Base-by-base conservation (phyloP, 108 stramenopile species). In the Skeletonema menzelii region DNA sequence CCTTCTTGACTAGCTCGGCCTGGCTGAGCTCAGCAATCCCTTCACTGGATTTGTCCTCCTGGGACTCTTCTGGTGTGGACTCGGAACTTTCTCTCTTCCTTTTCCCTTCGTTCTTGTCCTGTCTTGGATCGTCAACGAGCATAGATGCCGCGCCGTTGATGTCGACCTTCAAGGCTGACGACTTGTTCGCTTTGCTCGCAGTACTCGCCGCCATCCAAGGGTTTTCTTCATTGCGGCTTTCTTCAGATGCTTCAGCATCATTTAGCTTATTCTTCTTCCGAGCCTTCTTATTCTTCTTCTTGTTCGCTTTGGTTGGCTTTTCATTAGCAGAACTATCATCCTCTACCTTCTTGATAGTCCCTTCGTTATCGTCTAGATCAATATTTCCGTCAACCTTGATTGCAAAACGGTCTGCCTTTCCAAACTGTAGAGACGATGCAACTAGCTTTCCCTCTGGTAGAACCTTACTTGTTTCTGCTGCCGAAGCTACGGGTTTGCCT, bases 1-100 rank as follows among this genome's bases (percentile, higher is more conserved):
- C 97, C 32, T 88, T 84, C 10, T 85, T 72, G 1, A 99, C 95
- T 22, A 99, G 79, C 73, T 98, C 95, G 55, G 88, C 95, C 77
- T 99, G 97, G 17, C 79, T 83, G 19, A 86, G 79, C 15, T 70
- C 73, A 22, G 69, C 65, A 34, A 83, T 57, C 3, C 75, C 69
- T 8, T 24, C 42, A 49, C 63, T 38, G 17, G 65, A 37, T 28
- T 60, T 68, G 24, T 19, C 40, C 22, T 59, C 69, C n/a, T 17
- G 35, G 19, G 26, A 2, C 24, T 27, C 15, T 68, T 79, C 67
- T 11, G 17, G 47, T 13, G 34, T 59, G 2, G 17, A 20, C 14
- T 56, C 37, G 12, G 65, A 27, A 27, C 34, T 49, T 15, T 20
- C 42, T 63, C 58, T 60, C 53, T 42, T 59, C 53, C 49, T 24